Evolutionary conservation across 129 eudicot species (phyloP), one percentile per base, ranked within the genome.

Genomic region (Helianthus tuberosus): DNA sequence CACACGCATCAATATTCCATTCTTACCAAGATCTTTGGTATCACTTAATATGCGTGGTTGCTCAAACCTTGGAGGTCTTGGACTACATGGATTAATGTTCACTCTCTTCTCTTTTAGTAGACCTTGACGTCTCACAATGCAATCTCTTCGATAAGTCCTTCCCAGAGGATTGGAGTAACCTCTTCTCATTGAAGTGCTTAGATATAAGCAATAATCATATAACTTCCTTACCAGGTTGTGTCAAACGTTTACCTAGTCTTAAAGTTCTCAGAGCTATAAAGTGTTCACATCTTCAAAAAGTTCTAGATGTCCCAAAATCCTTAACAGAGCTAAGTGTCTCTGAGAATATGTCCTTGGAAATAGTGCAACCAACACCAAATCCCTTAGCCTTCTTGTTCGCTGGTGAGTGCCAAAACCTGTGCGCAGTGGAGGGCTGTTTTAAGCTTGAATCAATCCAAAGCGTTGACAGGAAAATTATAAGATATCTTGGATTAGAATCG

Each of bases 21-120:
- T 44, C 58, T 25, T 68, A 13, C 59, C 72, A 5, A 48, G 5
- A 29, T 47, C 72, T 8, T 5, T 68, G 8, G 59, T 47, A 25
- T 68, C 44, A 11, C 25, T 68, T 68, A 11, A 47, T 13, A 68
- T 68, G 72, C 11, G 16, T 27, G 39, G 16, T 68, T 67, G 72
- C 58, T 10, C 58, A 67, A 67, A 23, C 20, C 58, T 47, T 68
- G 59, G 59, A 68, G 44, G 23, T 68, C 20, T 47, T 8, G 8
- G 2, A 43, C 48, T 68, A 17, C 46, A 44, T 20, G 41, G 17
- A 48, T 48, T 11, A 23, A 68, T 8, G 23, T 44, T 66, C 36
- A 65, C 20, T 20, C 9, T 5, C 72, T 46, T 67, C 44, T 25
- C 20, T 5, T 23, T 23, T 68, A 25, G 58, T 68, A 8, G 0